A percentile compares a stretch with the other conserved stretches of the same genome.
Conservation (phyloP, 805 yeast species). For the Ogataea pilisensis region DNA sequence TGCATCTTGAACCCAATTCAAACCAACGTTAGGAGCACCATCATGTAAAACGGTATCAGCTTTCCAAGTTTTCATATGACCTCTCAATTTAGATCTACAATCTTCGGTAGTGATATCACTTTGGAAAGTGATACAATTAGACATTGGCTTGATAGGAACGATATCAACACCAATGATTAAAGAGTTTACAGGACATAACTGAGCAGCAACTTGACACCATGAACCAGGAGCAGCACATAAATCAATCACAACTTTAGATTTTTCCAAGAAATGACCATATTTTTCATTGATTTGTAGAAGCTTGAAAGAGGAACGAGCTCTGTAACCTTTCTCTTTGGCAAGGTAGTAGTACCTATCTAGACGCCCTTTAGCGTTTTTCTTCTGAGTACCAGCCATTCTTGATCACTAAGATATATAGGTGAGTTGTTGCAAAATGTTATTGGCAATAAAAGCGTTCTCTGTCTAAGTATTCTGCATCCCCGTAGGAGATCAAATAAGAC, state of each 20-base stretch:
- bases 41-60: slow-evolving; percentile 98
- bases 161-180: slow-evolving; percentile 98
- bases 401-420: not conserved
- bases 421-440: too few species aligned
- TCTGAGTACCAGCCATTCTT: slow-evolving; percentile 68
- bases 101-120: slow-evolving; percentile 98
- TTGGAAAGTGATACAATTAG: slow-evolving; percentile 90
- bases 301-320: slow-evolving; percentile 98
- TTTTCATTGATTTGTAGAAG: slow-evolving; percentile 93
- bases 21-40: slow-evolving; percentile 99
- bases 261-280: slow-evolving; percentile 90
- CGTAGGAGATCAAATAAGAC: too few species aligned
- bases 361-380: slow-evolving; percentile 98
- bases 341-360: slow-evolving; percentile 93
- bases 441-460: too few species aligned
- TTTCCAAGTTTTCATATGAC: slow-evolving; percentile 97
- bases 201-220: slow-evolving; percentile 99
- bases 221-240: slow-evolving; percentile 99
- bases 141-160: slow-evolving; percentile 95
- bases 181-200: slow-evolving; percentile 87
- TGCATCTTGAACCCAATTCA: slow-evolving; percentile 99
- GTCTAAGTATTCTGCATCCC: too few species aligned
- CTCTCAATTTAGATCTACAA: slow-evolving; percentile 90
- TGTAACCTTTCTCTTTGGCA: slow-evolving; percentile 96
- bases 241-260: slow-evolving; percentile 94